Evolutionary conservation across 768 basidiomycete genomes (phyloP).

Genomic region (Mrakia frigida): DNA sequence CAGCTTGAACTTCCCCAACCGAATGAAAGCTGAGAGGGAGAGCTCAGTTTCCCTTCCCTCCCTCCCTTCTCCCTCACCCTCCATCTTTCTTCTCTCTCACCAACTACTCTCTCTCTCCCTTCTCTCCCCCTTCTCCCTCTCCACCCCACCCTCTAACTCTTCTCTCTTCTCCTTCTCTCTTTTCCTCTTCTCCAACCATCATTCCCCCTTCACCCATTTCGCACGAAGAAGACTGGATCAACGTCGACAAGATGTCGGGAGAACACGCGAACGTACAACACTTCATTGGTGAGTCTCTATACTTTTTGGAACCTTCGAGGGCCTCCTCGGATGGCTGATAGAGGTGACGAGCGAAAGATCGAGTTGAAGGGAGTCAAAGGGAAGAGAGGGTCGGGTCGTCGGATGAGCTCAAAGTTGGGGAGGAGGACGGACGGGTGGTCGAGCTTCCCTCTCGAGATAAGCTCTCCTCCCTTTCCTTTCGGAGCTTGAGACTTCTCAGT

Average conservation of each 20-base stretch:
- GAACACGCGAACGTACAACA: conserved; percentile 39
- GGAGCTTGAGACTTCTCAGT: neutral
- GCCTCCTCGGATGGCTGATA: neutral
- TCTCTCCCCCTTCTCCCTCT: neutral
- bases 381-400: too few species aligned
- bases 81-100: too few species aligned
- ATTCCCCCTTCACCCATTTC: neutral
- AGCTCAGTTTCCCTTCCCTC: too few species aligned
- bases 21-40: too few species aligned
- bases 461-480: too few species aligned
- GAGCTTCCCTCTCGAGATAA: too few species aligned
- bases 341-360: too few species aligned
- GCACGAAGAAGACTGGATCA: conserved; percentile 15
- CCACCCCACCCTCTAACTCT: neutral
- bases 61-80: too few species aligned
- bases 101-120: neutral
- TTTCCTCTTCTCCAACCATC: neutral
- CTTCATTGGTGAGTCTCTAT: conserved; percentile 38
- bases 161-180: neutral
- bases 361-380: too few species aligned
- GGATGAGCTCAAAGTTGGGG: too few species aligned
- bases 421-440: too few species aligned
- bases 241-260: conserved; percentile 21
- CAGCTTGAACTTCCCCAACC: too few species aligned
- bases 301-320: neutral